Evolutionary conservation across 2,329 filamentous ascomycete genomes (phyloP).

Genomic region (Aspergillus pseudoglaucus): DNA sequence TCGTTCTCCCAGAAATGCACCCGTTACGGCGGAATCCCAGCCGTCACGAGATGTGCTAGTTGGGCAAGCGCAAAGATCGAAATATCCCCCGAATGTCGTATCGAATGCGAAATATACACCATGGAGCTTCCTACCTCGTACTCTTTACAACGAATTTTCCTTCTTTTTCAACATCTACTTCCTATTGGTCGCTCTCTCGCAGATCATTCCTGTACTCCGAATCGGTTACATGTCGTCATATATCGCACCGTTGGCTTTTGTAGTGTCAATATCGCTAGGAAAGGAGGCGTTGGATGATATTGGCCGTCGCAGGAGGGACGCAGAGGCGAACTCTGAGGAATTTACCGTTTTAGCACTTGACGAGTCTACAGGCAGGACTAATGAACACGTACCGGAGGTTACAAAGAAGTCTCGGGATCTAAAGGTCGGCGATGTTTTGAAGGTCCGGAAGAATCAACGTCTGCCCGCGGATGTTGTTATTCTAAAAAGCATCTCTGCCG

Average conservation of each 20-base stretch:
- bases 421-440: constrained; percentile 91
- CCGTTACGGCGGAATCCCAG: constrained; percentile 33
- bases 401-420: constrained; percentile 79
- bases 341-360: constrained; percentile 73
- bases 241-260: constrained; percentile 84
- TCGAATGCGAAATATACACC: constrained; percentile 98
- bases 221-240: constrained; percentile 96
- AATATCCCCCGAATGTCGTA: constrained; percentile 83
- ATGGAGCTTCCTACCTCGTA: constrained; percentile 87
- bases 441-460: constrained; percentile 83
- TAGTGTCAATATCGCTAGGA: constrained; percentile 82
- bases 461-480: constrained; percentile 93
- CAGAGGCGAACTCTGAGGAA: constrained; percentile 87
- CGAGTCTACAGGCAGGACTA: constrained; percentile 20
- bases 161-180: constrained; percentile 99
- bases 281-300: constrained; percentile 97
- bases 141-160: constrained; percentile 96
- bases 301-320: constrained; percentile 73
- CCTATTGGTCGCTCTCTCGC: constrained; percentile 85
- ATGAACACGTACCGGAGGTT: constrained; percentile 52
- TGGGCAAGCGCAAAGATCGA: constrained; percentile 63
- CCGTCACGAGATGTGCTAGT: constrained; percentile 70
- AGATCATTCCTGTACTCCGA: constrained; percentile 78
- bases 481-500: constrained; percentile 69
- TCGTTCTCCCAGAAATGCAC: constrained; percentile 26